A percentile compares a stretch with the other conserved stretches of the same genome.
Evolutionary conservation across 257 asterid species (phyloP).

Genomic region (Solanum bulbocastanum): DNA sequence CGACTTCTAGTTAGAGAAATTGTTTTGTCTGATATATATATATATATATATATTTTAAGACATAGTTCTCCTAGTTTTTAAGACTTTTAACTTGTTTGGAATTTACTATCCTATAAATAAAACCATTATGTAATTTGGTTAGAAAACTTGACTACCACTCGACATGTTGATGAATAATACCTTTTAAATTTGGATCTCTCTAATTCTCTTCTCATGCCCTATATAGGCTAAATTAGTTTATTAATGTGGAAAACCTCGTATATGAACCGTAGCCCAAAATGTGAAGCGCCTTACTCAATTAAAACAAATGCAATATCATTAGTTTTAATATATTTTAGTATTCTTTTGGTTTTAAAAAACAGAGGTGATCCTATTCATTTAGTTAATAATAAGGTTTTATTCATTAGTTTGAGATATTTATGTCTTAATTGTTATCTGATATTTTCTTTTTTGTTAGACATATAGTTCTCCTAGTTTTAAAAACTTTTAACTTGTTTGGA

Average conservation of each 20-base stretch:
- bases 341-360: not conserved
- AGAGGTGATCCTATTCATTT: not conserved
- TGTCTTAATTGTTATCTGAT: not conserved
- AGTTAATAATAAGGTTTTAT: not conserved
- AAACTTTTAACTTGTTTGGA: not conserved
- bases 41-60: not conserved
- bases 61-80: not conserved
- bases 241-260: not conserved
- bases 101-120: not conserved
- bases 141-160: not conserved
- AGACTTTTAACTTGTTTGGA: not conserved
- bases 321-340: not conserved
- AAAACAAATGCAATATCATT: not conserved
- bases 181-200: not conserved
- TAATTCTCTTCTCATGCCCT: not conserved
- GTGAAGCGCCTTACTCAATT: not conserved
- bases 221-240: not conserved
- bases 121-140: not conserved
- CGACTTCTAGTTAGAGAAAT: not conserved
- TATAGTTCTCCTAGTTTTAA: not conserved
- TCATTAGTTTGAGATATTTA: not conserved
- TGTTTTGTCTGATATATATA: not conserved
- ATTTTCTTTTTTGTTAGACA: not conserved
- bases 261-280: not conserved
- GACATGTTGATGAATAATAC: not conserved